Conservation (phyloP, 2,329 filamentous ascomycete species). For the Beauveria asiatica region DNA sequence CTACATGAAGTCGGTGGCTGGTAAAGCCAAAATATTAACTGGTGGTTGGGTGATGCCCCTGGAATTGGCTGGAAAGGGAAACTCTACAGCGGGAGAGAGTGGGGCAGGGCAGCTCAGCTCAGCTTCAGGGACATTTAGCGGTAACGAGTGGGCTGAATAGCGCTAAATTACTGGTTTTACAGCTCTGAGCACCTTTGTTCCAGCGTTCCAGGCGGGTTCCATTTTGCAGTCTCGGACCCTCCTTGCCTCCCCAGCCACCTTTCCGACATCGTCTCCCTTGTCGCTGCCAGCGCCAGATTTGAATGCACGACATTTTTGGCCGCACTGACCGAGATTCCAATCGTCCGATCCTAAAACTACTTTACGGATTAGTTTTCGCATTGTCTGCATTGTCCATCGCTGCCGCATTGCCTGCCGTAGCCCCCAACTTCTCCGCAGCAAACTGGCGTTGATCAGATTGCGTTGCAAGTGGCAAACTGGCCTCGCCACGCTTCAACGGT, state of each 20-base stretch:
- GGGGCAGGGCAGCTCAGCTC: not conserved
- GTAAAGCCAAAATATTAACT: not conserved
- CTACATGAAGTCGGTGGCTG: constrained; percentile 4
- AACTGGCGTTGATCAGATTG: not conserved
- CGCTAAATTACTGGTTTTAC: not conserved
- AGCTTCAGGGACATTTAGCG: not conserved
- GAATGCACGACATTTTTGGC: not conserved
- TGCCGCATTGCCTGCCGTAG: too few species aligned
- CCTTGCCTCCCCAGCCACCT: not conserved
- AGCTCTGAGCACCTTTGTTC: not conserved
- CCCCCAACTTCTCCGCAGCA: not conserved
- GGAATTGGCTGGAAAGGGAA: not conserved
- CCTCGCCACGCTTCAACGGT: not conserved
- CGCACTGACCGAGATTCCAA: not conserved
- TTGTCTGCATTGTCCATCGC: not conserved
- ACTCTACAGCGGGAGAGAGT: not conserved
- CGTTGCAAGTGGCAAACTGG: not conserved
- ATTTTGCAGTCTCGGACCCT: too few species aligned
- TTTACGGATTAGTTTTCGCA: not conserved
- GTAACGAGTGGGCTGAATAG: not conserved
- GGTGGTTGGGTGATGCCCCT: not conserved
- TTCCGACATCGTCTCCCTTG: not conserved
- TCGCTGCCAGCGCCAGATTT: not conserved
- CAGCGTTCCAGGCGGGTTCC: too few species aligned
- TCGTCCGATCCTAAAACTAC: not conserved